Base-by-base conservation (phyloP, 345 rosid genomes). In the Raphanus sativus region DNA sequence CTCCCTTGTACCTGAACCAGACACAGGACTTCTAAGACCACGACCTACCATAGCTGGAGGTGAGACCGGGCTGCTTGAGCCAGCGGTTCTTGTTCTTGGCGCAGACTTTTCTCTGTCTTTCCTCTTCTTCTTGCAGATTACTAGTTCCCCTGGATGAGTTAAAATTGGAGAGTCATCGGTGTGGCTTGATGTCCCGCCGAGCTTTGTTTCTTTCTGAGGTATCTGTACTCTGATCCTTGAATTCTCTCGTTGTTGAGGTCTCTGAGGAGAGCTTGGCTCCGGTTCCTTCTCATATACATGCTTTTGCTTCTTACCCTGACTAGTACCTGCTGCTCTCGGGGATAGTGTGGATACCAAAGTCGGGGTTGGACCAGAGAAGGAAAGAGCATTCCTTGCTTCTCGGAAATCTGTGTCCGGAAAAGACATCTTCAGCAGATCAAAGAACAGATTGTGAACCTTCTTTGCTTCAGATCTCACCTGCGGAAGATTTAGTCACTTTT, bases 61-160 rank as follows among this genome's bases (percentile, higher is more conserved):
- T 52, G 98, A 95, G 26, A 86, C 91, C 2, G 97, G 97, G 25
- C 88, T 90, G 61, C 87, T 76, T 40, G 93, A 84, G 66, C 90
- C 92, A 34, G 86, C 93, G 17, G 88, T 65, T 86, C 95, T 79
- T 11, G 89, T 68, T 85, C 83, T 92, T 58, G 72, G 86, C 6
- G 62, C 69, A 7, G 87, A 84, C 82, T 96, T 92, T 82, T 96
- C 99, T 74, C 99, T 65, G 80, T 96, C 99, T 85, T 89, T 93
- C 86, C 99, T 96, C 84, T 90, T 96, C 87, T 96, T 96, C 89
- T 96, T 96, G 94, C 98, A 91, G 77, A 90, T 88, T 65, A 96
- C 93, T 83, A 96, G 79, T 75, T 93, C 97, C 34, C 98, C 98
- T 16, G 99, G 98, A 81, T 96, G 99, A 67, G 87, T 75, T 32